These are phyloP conservation scores for Boletus tomentosulus DNA, from an alignment of 768 basidiomycete species.

Conservation along the genomic window DNA sequence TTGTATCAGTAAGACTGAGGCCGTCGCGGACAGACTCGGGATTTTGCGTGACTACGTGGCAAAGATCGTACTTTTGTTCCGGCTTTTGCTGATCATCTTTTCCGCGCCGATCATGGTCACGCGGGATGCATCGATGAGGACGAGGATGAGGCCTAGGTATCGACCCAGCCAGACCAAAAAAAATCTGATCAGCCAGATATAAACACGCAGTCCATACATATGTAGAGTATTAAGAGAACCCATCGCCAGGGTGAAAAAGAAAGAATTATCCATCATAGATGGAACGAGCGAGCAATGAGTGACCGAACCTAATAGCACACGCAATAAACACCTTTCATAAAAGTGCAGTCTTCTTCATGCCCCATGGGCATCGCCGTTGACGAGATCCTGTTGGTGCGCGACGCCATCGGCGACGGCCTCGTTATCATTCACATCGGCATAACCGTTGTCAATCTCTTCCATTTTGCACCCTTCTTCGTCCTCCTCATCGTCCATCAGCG, in stretches of 20 bases:
- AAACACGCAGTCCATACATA: not conserved
- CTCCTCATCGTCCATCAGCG: slow-evolving; percentile 64
- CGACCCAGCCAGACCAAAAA: not conserved
- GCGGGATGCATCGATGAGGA: not conserved
- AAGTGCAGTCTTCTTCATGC: slow-evolving; percentile 2
- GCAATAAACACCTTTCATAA: not conserved
- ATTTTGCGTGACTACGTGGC: not conserved
- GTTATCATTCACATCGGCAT: slow-evolving; percentile 10
- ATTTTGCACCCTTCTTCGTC: slow-evolving; percentile 11
- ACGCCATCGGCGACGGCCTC: not conserved
- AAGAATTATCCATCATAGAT: not conserved
- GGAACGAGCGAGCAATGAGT: not conserved
- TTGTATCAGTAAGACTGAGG: not conserved
- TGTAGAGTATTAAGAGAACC: not conserved
- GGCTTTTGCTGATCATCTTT: not conserved
- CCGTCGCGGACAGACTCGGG: slow-evolving; percentile 3
- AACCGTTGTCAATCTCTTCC: not conserved
- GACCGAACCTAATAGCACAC: not conserved
- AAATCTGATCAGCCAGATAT: not conserved
- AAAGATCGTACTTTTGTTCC: too few relatives aligned
- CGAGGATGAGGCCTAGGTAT: not conserved
- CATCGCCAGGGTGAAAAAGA: slow-evolving; percentile 1
- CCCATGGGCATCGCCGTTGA: slow-evolving; percentile 23
- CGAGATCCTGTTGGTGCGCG: not conserved
- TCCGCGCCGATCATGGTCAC: not conserved